These are phyloP conservation scores for Fonsecaea pugnacius DNA, from an alignment of 2,329 filamentous ascomycete genomes.

Conservation along the genomic window DNA sequence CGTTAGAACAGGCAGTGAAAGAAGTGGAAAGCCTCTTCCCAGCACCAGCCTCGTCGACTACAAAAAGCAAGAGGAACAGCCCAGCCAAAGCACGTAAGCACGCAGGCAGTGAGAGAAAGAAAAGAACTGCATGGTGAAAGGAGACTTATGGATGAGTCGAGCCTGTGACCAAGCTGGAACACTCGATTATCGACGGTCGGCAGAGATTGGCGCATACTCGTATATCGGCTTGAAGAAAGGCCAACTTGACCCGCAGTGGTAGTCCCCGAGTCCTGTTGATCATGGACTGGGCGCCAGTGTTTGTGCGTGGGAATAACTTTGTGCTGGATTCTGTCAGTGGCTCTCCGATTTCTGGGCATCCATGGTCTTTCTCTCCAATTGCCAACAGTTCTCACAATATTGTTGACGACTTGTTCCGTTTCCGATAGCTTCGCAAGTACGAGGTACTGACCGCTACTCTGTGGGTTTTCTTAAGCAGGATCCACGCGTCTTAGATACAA, in stretches of 20 bases:
- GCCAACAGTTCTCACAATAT: neutral
- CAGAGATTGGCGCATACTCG: neutral
- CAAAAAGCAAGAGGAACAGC: neutral
- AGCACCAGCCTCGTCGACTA: neutral
- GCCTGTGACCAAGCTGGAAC: neutral
- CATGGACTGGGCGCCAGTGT: neutral
- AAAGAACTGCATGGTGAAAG: neutral
- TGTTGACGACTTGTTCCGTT: neutral
- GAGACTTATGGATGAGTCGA: neutral
- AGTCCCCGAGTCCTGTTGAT: neutral
- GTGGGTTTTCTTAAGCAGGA: neutral
- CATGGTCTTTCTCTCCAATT: neutral
- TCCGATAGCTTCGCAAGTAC: neutral
- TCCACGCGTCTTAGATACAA: neutral
- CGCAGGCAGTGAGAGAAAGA: neutral
- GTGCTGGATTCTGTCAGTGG: neutral
- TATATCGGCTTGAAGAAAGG: neutral
- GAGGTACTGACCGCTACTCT: neutral
- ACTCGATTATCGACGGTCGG: neutral
- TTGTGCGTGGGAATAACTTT: neutral
- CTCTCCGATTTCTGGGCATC: neutral
- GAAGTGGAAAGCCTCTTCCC: neutral
- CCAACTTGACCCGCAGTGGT: neutral
- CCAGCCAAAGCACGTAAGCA: neutral
- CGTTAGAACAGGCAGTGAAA: conserved; percentile 1